These are phyloP conservation scores for Debaryomyces psychrophilus DNA, from an alignment of 1,139 yeast species.

Conservation along the genomic window DNA sequence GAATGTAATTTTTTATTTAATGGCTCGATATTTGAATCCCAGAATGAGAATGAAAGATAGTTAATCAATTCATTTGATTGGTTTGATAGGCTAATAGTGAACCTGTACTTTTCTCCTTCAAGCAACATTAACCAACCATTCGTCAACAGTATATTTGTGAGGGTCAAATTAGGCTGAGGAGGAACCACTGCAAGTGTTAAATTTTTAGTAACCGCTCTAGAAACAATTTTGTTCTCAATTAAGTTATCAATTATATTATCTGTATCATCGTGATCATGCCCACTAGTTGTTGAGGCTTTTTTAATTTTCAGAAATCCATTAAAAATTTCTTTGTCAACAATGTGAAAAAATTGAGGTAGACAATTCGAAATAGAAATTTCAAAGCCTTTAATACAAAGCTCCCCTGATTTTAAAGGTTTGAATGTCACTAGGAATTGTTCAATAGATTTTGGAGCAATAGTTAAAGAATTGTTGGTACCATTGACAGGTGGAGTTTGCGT, in stretches of 20 bases:
- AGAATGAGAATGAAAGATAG: slow-evolving; percentile 60
- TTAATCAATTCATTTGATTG: slow-evolving; percentile 59
- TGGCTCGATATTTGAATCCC: slow-evolving; percentile 76
- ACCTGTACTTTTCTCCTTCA: slow-evolving; percentile 69
- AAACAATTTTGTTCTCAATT: slow-evolving; percentile 18
- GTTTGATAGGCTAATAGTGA: slow-evolving; percentile 59
- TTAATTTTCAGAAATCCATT: slow-evolving; percentile 21
- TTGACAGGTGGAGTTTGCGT: slow-evolving; percentile 9
- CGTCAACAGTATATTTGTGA: slow-evolving; percentile 56
- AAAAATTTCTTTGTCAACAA: slow-evolving; percentile 30
- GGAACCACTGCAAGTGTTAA: slow-evolving; percentile 51
- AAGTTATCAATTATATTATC: slow-evolving; percentile 29
- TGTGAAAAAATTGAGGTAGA: slow-evolving; percentile 33
- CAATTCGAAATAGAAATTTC: slow-evolving; percentile 34
- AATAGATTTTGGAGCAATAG: slow-evolving; percentile 33
- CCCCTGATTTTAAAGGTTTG: slow-evolving; percentile 37
- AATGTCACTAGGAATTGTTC: slow-evolving; percentile 40
- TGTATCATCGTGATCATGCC: slow-evolving; percentile 11
- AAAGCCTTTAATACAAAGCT: slow-evolving; percentile 35
- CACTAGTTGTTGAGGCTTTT: slow-evolving; percentile 7
- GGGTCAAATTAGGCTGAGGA: slow-evolving; percentile 66
- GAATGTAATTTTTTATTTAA: slow-evolving; percentile 43
- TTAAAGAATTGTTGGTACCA: slow-evolving; percentile 13
- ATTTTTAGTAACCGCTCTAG: slow-evolving; percentile 24
- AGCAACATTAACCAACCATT: slow-evolving; percentile 77